phyloP scores from a whole-genome alignment of 1,139 yeast species.

The Candida anutae region DNA sequence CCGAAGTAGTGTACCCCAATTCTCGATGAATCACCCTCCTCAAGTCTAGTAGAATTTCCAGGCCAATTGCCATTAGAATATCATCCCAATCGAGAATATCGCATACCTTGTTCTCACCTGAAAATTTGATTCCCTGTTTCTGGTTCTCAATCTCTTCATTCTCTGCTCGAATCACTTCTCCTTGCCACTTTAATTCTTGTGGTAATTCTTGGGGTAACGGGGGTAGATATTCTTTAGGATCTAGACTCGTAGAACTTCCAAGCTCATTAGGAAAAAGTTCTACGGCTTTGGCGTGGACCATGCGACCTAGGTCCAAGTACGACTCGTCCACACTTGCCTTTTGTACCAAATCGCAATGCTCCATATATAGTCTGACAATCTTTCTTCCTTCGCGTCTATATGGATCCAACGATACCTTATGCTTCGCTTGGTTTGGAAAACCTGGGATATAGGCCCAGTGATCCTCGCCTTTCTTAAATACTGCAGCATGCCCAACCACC shows the following conservation, averaged over 20 bases:
- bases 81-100: constrained; percentile 78
- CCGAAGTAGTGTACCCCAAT: constrained; percentile 81
- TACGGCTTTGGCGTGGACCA: constrained; percentile 17
- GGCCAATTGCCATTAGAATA: constrained; percentile 57
- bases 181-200: constrained; percentile 17
- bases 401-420: constrained; percentile 87
- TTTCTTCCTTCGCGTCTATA: constrained; percentile 82
- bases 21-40: constrained; percentile 44
- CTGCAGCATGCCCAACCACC: constrained; percentile 87
- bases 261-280: constrained; percentile 21
- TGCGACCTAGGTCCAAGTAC: constrained; percentile 69
- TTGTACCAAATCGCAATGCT: constrained; percentile 60
- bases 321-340: constrained; percentile 96
- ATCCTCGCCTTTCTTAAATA: constrained; percentile 78
- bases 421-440: constrained; percentile 39
- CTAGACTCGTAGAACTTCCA: constrained; percentile 1
- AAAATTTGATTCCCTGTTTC: constrained; percentile 2
- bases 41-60: constrained; percentile 46
- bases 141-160: constrained; percentile 10
- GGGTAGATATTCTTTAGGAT: constrained; percentile 33
- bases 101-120: too few species aligned
- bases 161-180: constrained; percentile 14
- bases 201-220: constrained; percentile 42
- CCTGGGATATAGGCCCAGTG: constrained; percentile 61
- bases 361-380: constrained; percentile 54